Evolutionary conservation across 441 rosid genomes (phyloP), one percentile per base, ranked within the genome.

Genomic region (Mallotus repandus): DNA sequence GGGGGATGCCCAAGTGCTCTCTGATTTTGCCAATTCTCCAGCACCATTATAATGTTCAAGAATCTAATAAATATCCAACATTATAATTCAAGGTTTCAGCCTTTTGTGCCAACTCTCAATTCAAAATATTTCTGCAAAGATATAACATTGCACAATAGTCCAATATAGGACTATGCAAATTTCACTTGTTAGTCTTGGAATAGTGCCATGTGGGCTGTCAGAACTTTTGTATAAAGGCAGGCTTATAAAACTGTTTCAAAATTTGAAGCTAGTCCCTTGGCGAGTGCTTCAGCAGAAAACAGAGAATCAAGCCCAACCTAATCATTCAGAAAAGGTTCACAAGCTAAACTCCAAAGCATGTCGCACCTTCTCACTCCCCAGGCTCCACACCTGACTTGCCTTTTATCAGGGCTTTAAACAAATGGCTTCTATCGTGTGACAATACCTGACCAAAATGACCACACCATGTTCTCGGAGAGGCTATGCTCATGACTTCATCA

Each of bases 181-280:
- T 38, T 38, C 32, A 29, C 32, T 38, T 45, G 49, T 13, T 45
- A 45, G 59, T 2, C 12, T 55, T 21, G 7, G 19, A 32, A 46
- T 8, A 6, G 16, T 32, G 60, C 3, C 68, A 72, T 72, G 75
- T 50, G 76, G 55, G 16, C 54, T 64, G 75, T 54, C 75, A 21
- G 55, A 53, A 13, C 8, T 54, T 32, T 38, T 29, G 50, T 35
- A 32, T 6, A 32, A 71, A 32, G 60, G 2, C 60, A n/a, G 74
- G 68, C 60, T 68, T 52, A 59, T 19, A 4, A 62, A 13, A 62
- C 48, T 19, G 0, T 35, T 60, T 60, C 58, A 35, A 60, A 18
- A 41, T 25, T 50, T 22, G 63, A 59, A 59, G 29, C 41, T 35
- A 9, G 50, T 49, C 13, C 19, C 56, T 21, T 29, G 15, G 63